Evolutionary conservation across 495 filamentous ascomycete species (phyloP).

Genomic region (Polyplosphaeria fusca): DNA sequence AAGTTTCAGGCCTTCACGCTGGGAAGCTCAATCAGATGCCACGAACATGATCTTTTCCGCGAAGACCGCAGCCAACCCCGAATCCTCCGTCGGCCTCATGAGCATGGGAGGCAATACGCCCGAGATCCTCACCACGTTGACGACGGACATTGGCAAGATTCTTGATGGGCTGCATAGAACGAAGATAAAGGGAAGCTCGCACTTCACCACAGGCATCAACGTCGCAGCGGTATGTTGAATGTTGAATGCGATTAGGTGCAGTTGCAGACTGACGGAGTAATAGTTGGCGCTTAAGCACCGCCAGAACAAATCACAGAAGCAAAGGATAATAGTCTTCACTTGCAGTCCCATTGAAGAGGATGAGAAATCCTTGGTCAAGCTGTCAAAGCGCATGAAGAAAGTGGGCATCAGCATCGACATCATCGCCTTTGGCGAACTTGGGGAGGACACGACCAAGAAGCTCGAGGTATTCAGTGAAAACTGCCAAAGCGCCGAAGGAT

Average conservation of each 20-base stretch:
- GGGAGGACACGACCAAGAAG: constrained; percentile 87
- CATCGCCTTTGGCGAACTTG: constrained; percentile 87
- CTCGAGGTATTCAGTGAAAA: constrained; percentile 87
- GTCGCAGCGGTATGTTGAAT: constrained; percentile 75
- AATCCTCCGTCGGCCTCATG: constrained; percentile 96
- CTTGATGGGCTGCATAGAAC: constrained; percentile 89
- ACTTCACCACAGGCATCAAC: constrained; percentile 89
- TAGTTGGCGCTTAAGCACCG: constrained; percentile 97
- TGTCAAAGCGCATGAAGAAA: constrained; percentile 99
- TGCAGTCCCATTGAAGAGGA: constrained; percentile 88
- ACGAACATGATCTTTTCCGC: constrained; percentile 91
- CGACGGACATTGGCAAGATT: constrained; percentile 91
- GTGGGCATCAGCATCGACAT: constrained; percentile 87
- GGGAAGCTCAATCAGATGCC: constrained; percentile 92
- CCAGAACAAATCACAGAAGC: constrained; percentile 90
- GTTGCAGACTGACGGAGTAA: too few relatives aligned
- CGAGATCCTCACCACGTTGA: constrained; percentile 93
- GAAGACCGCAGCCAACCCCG: constrained; percentile 90
- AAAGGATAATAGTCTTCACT: constrained; percentile 93
- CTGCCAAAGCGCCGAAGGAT: constrained; percentile 85
- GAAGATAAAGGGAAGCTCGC: constrained; percentile 82
- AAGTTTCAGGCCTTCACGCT: constrained; percentile 79
- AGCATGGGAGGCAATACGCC: constrained; percentile 97
- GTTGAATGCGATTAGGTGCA: too few relatives aligned
- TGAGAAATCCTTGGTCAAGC: constrained; percentile 80